Conservation (phyloP, 495 filamentous ascomycete genomes). For the Ramalina intermedia region DNA sequence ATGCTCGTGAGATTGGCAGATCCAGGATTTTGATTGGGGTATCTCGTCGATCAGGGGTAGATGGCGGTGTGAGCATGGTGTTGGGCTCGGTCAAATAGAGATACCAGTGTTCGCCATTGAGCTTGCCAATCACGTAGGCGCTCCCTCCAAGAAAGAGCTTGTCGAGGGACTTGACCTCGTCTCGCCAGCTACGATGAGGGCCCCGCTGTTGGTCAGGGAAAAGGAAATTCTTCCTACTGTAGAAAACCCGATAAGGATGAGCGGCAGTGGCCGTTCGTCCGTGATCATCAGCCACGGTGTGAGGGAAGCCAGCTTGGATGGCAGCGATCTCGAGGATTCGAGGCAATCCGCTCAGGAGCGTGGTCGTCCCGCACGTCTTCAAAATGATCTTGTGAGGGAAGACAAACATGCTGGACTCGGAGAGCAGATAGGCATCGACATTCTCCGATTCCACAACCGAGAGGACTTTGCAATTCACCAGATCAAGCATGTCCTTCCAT, state of each 20-base stretch:
- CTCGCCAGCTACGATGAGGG: constrained; percentile 92
- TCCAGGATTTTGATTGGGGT: constrained; percentile 59
- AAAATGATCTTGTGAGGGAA: constrained; percentile 98
- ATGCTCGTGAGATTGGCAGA: constrained; percentile 22
- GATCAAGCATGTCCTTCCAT: constrained; percentile 94
- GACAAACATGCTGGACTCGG: constrained; percentile 99
- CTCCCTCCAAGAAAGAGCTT: constrained; percentile 80
- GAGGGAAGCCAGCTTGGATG: constrained; percentile 71
- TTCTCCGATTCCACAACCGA: constrained; percentile 90
- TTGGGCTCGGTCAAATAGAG: constrained; percentile 86
- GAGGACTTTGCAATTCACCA: constrained; percentile 96
- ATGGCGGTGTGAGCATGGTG: constrained; percentile 67
- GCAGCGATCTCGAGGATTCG: constrained; percentile 86
- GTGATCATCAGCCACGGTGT: constrained; percentile 31
- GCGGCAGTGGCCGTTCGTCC: constrained; percentile 54
- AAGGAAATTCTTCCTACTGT: constrained; percentile 96
- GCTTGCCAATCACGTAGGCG: constrained; percentile 98
- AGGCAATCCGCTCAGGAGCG: constrained; percentile 73
- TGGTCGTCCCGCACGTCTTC: constrained; percentile 98
- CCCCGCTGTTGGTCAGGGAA: constrained; percentile 90
- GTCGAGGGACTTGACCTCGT: constrained; percentile 87
- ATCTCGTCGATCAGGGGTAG: constrained; percentile 48
- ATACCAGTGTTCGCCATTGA: constrained; percentile 99
- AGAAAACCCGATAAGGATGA: constrained; percentile 90
- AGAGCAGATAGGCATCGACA: constrained; percentile 93